Base-by-base conservation (phyloP, 768 basidiomycete species). In the Russula emetica region DNA sequence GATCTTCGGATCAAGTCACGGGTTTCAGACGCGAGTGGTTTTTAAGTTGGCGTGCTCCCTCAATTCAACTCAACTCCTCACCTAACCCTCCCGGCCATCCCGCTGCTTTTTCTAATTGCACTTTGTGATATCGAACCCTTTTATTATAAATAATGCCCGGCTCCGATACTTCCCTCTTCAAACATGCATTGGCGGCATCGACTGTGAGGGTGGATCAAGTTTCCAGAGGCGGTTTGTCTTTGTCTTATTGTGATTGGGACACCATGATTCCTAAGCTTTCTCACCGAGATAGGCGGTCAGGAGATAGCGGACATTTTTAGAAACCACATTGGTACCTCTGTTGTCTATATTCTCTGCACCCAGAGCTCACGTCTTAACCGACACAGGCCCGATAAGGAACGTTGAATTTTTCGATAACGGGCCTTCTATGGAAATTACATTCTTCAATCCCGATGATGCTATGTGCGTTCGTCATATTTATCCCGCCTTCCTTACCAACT, bases 291-390 rank as follows among this genome's bases (percentile, higher is more conserved):
- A 36, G 76, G 73, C 59, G 73, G 76, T 67, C 71, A 72, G 32
- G 85, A 86, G 66, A 75, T 87, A 24, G 74, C 82, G 24, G 76
- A 82, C 16, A 73, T 87, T 61, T 88, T 88, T 71, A 79, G 76
- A 62, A 80, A 76, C 34, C 76, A 84, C 52, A 83, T 86, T 57
- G 85, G 85, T 85, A 70, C 36, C n/a, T 28, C 53, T 24, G 70
- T 65, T 65, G 22, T 47, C 54, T 49, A 54, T 20, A 14, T 67
- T 34, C 50, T n/a, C 14, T 24, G n/a, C n/a, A 26, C 9, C 3
- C 20, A 9, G 28, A 59, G 9, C 62, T 60, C n/a, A 28, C 58
- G 10, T 32, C 5, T 56, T 55, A 45, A 50, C 50, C 18, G 28
- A 16, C 24, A 49, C 40, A 69, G 68, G 68, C 13, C 44, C 62